phyloP scores from a whole-genome alignment of 305 asterid species.

The Plantago coronopus region DNA sequence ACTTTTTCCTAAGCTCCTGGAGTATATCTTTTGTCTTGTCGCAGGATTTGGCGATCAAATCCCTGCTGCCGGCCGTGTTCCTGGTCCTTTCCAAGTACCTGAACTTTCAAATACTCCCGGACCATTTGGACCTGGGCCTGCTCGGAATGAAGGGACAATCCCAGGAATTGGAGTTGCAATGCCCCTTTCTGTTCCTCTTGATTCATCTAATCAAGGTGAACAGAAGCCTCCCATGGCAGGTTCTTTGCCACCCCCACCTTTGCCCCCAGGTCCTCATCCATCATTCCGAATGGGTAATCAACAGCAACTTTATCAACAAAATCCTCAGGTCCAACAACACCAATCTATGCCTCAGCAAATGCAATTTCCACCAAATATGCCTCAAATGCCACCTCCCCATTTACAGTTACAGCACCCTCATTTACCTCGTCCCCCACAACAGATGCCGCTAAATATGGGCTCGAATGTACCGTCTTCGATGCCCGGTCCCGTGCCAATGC shows the following conservation, averaged over 20 bases:
- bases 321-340: constrained; percentile 58
- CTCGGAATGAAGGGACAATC: constrained; percentile 90
- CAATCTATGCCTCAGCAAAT: constrained; percentile 56
- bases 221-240: constrained; percentile 67
- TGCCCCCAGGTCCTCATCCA: constrained; percentile 98
- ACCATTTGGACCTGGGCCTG: constrained; percentile 74
- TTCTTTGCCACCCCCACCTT: constrained; percentile 55
- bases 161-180: constrained; percentile 98
- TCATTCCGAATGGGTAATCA: constrained; percentile 72
- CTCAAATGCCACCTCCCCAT: constrained; percentile 69
- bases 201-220: constrained; percentile 75
- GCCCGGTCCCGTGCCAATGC: constrained; percentile 35
- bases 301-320: constrained; percentile 84
- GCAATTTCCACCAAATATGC: constrained; percentile 65
- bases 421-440: constrained; percentile 79
- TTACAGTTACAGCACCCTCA: constrained; percentile 77
- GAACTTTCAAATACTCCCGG: constrained; percentile 80
- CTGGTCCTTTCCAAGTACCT: constrained; percentile 58
- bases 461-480: constrained; percentile 54
- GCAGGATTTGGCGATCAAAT: constrained; percentile 76
- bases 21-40: neutral
- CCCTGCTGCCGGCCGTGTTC: constrained; percentile 45
- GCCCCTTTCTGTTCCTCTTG: constrained; percentile 79
- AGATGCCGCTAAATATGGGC: constrained; percentile 54
- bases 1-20: constrained; percentile 7